Evolutionary conservation across 2,329 filamentous ascomycete genomes (phyloP).

Genomic region (Calycina marina): DNA sequence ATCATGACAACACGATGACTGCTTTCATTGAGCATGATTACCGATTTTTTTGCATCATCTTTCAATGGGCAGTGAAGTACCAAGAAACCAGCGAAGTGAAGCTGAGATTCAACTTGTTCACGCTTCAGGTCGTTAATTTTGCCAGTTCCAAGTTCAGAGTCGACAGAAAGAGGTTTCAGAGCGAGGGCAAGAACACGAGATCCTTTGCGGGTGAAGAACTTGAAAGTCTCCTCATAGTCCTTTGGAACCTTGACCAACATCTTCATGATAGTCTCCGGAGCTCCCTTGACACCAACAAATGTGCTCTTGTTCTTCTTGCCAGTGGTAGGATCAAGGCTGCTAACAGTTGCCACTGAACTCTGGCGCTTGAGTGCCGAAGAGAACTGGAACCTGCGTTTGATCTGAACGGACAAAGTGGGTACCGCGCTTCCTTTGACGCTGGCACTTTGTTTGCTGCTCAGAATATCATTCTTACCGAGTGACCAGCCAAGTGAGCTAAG

Average conservation of each 20-base stretch:
- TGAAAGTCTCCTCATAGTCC: conserved; percentile 95
- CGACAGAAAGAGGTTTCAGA: conserved; percentile 78
- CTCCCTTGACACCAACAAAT: conserved; percentile 91
- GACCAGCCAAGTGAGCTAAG: conserved; percentile 80
- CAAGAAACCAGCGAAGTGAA: conserved; percentile 88
- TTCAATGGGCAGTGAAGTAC: conserved; percentile 93
- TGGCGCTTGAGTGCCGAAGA: conserved; percentile 93
- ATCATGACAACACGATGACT: conserved; percentile 99
- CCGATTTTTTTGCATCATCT: conserved; percentile 84
- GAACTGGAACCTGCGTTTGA: conserved; percentile 96
- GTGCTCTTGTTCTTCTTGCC: conserved; percentile 70
- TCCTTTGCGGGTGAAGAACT: conserved; percentile 92
- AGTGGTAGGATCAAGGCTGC: conserved; percentile 54
- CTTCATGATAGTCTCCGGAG: conserved; percentile 89
- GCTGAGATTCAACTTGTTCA: conserved; percentile 72
- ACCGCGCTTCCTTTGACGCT: conserved; percentile 30
- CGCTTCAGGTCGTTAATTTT: conserved; percentile 90
- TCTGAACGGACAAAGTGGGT: conserved; percentile 65
- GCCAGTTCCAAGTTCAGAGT: conserved; percentile 66
- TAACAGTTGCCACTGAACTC: conserved; percentile 79
- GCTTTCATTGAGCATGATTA: conserved; percentile 96
- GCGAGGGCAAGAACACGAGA: conserved; percentile 86
- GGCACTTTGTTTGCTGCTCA: conserved; percentile 50
- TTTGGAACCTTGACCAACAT: conserved; percentile 74
- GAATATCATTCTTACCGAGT: conserved; percentile 75